Conservation (phyloP, 257 asterid species). For the Catharanthus roseus region DNA sequence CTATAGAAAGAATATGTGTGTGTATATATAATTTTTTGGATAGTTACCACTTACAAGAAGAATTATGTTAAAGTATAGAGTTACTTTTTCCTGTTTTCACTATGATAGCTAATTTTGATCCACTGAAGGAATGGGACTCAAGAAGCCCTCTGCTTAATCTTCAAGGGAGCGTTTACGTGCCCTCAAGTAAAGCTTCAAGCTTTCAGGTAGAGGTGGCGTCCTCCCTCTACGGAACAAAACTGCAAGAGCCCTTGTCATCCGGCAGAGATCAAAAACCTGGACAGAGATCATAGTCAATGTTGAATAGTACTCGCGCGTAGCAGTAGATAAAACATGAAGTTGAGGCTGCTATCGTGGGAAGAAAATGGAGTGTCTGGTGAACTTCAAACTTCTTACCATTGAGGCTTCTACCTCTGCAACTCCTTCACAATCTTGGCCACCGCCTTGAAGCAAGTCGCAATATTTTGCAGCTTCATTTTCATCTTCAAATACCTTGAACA, state of each 20-base stretch:
- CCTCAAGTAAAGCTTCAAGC: constrained; percentile 68
- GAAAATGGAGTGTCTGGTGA: neutral
- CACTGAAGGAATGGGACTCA: neutral
- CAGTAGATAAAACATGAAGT: neutral
- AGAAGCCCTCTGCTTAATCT: constrained; percentile 47
- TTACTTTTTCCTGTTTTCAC: constrained; percentile 1
- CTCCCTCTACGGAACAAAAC: constrained; percentile 76
- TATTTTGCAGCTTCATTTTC: constrained; percentile 81
- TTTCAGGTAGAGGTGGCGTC: constrained; percentile 79
- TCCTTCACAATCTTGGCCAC: constrained; percentile 86
- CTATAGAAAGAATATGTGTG: neutral
- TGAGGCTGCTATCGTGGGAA: neutral
- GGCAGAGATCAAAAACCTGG: constrained; percentile 92
- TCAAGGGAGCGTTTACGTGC: constrained; percentile 86
- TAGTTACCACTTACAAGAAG: neutral
- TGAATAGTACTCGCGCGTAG: neutral
- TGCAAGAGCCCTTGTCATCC: constrained; percentile 70
- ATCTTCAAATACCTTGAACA: constrained; percentile 76
- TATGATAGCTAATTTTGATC: neutral
- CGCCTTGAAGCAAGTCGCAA: constrained; percentile 92
- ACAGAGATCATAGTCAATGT: constrained; percentile 8
- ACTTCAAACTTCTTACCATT: constrained; percentile 48
- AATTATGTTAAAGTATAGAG: constrained; percentile 8
- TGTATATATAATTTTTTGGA: too few species aligned
- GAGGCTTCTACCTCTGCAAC: constrained; percentile 95